Conservation (phyloP, 768 basidiomycete species). For the Leccinum fibrillosum region DNA sequence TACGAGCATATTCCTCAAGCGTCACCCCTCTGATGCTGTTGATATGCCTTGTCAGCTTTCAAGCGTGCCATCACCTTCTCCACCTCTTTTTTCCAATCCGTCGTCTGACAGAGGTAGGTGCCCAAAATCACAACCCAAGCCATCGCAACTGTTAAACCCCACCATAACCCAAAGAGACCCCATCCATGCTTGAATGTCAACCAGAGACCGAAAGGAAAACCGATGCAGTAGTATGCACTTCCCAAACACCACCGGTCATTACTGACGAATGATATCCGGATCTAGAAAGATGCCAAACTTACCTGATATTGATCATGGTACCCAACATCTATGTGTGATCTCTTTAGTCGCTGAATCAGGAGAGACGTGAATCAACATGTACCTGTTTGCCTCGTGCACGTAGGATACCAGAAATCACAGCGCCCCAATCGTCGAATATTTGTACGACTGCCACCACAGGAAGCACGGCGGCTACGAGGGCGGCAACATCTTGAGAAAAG, state of each 20-base stretch:
- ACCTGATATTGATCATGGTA: slow-evolving; percentile 77
- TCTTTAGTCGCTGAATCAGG: neutral
- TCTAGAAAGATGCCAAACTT: slow-evolving; percentile 7
- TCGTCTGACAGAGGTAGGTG: slow-evolving; percentile 45
- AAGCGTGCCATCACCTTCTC: slow-evolving; percentile 55
- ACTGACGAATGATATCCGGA: neutral
- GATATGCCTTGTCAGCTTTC: slow-evolving; percentile 39
- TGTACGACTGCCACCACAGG: slow-evolving; percentile 78
- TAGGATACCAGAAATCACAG: slow-evolving; percentile 74
- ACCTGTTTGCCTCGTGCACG: slow-evolving; percentile 80
- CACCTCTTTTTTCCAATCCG: slow-evolving; percentile 73
- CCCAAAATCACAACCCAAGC: slow-evolving; percentile 10
- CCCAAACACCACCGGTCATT: neutral
- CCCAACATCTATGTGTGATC: slow-evolving; percentile 54
- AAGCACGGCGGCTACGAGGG: slow-evolving; percentile 56
- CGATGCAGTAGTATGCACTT: slow-evolving; percentile 74
- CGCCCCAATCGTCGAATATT: slow-evolving; percentile 74
- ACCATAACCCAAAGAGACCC: slow-evolving; percentile 78
- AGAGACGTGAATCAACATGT: slow-evolving; percentile 1
- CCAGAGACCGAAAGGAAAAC: slow-evolving; percentile 79
- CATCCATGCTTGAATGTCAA: slow-evolving; percentile 63
- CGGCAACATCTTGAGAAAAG: slow-evolving; percentile 18
- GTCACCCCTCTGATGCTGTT: neutral
- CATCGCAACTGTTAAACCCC: slow-evolving; percentile 63
- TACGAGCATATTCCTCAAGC: neutral